These are phyloP conservation scores for Blastobotrys serpentis DNA, from an alignment of 1,139 yeast genomes.

Conservation along the genomic window DNA sequence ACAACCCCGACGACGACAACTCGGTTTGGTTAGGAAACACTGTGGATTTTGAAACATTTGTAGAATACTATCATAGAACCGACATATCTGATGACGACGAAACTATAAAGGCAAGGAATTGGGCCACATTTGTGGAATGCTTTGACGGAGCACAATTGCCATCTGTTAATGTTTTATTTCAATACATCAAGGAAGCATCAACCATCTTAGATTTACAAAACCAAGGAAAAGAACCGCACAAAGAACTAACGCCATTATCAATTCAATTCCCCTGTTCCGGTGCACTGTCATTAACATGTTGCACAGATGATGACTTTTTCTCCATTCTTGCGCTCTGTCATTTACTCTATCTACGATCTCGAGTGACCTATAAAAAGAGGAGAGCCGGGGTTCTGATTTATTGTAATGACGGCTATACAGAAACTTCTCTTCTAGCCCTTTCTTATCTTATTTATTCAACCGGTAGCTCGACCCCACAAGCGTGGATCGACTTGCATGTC, in stretches of 20 bases:
- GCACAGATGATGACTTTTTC: conserved; percentile 28
- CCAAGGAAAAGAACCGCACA: conserved; percentile 1
- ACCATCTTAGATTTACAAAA: conserved; percentile 11
- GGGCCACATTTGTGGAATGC: conserved; percentile 41
- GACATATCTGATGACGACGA: conserved; percentile 2
- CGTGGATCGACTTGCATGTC: conserved; percentile 57
- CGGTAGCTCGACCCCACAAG: conserved; percentile 50
- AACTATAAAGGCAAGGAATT: conserved; percentile 25
- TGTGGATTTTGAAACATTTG: conserved; percentile 46
- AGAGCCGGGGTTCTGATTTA: conserved; percentile 50
- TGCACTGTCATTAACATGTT: conserved; percentile 25
- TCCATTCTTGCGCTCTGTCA: conserved; percentile 35
- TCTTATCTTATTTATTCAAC: conserved; percentile 70
- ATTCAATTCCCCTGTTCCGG: conserved; percentile 85
- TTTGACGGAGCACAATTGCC: conserved; percentile 63
- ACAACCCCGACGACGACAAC: conserved; percentile 18
- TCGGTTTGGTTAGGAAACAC: conserved; percentile 81
- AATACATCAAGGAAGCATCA: conserved; percentile 31
- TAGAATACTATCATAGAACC: conserved; percentile 21
- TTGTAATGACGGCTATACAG: conserved; percentile 92
- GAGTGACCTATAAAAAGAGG: conserved; percentile 24
- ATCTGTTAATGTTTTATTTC: conserved; percentile 28
- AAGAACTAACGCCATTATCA: conserved; percentile 28
- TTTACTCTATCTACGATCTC: conserved; percentile 35
- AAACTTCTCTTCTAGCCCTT: conserved; percentile 70